These are phyloP conservation scores for Phytophthora idaei DNA, from an alignment of 352 stramenopile genomes.

Conservation along the genomic window DNA sequence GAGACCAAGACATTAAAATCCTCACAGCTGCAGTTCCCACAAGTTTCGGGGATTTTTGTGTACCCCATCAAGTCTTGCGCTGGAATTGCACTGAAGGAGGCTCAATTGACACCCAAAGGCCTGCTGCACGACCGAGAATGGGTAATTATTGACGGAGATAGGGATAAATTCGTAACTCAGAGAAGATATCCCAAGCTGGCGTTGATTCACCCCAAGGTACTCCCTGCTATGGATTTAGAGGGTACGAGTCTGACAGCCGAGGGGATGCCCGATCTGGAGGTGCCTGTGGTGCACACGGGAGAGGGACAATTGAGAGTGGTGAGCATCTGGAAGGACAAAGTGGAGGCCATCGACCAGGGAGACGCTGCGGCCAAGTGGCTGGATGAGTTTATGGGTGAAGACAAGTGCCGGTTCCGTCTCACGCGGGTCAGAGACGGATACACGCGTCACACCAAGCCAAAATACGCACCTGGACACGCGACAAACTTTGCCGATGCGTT, in stretches of 20 bases:
- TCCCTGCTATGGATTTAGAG: slow-evolving; percentile 46
- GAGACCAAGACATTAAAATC: slow-evolving; percentile 25
- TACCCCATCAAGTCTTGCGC: slow-evolving; percentile 89
- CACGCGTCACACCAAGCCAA: slow-evolving; percentile 53
- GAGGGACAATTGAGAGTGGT: slow-evolving; percentile 44
- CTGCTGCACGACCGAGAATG: slow-evolving; percentile 76
- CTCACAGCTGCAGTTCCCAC: slow-evolving; percentile 35
- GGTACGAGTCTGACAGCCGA: slow-evolving; percentile 50
- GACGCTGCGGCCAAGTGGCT: slow-evolving; percentile 67
- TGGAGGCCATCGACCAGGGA: slow-evolving; percentile 69
- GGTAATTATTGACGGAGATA: slow-evolving; percentile 72
- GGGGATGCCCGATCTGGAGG: slow-evolving; percentile 64
- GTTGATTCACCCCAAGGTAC: slow-evolving; percentile 58
- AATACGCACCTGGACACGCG: slow-evolving; percentile 65
- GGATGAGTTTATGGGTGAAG: slow-evolving; percentile 52
- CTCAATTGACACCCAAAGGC: slow-evolving; percentile 57
- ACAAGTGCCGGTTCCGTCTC: slow-evolving; percentile 53
- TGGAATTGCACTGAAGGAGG: slow-evolving; percentile 55
- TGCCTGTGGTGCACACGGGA: slow-evolving; percentile 52
- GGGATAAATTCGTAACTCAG: slow-evolving; percentile 74
- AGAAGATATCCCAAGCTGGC: slow-evolving; percentile 70
- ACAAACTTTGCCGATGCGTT: slow-evolving; percentile 81
- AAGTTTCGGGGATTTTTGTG: slow-evolving; percentile 60
- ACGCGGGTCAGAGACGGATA: slow-evolving; percentile 67
- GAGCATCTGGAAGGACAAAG: slow-evolving; percentile 63